These are phyloP conservation scores for Fomitopsis pinicola DNA, from an alignment of 1,284 basidiomycete species.

Conservation along the genomic window DNA sequence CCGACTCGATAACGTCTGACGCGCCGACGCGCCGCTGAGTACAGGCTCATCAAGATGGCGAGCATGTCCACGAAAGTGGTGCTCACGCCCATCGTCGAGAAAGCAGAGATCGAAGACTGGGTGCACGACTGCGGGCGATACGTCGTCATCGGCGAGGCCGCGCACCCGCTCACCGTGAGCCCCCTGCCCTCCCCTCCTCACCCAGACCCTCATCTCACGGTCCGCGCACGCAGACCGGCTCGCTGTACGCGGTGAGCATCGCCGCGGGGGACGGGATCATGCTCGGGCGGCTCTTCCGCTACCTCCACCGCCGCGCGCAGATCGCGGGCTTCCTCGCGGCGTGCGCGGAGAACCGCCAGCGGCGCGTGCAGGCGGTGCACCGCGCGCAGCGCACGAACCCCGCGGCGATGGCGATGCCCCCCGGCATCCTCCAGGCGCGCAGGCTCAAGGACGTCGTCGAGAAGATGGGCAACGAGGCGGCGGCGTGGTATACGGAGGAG, in stretches of 20 bases:
- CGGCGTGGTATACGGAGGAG: background rate
- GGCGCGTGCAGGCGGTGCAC: conserved; percentile 16
- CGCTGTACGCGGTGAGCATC: conserved; percentile 46
- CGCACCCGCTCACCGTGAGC: conserved; percentile 49
- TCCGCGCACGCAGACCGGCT: conserved; percentile 37
- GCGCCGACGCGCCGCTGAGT: background rate
- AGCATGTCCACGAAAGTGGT: conserved; percentile 7
- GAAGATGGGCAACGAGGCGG: background rate
- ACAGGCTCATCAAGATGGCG: conserved; percentile 15
- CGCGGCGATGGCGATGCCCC: conserved; percentile 17
- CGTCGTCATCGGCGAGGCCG: conserved; percentile 34
- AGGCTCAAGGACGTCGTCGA: background rate
- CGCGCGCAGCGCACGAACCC: conserved; percentile 17
- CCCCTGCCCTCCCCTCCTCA: background rate
- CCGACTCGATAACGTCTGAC: background rate
- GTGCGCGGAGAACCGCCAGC: conserved; percentile 41
- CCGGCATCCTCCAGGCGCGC: conserved; percentile 12
- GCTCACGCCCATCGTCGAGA: conserved; percentile 10
- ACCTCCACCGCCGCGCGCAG: conserved; percentile 45
- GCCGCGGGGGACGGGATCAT: conserved; percentile 54
- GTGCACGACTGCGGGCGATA: conserved; percentile 20
- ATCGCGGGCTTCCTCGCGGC: conserved; percentile 47
- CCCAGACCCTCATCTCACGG: no score
- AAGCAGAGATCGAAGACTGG: conserved; percentile 23
- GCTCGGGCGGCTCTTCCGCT: conserved; percentile 53